These are phyloP conservation scores for Gentiana dahurica DNA, from an alignment of 257 asterid genomes.

Conservation along the genomic window DNA sequence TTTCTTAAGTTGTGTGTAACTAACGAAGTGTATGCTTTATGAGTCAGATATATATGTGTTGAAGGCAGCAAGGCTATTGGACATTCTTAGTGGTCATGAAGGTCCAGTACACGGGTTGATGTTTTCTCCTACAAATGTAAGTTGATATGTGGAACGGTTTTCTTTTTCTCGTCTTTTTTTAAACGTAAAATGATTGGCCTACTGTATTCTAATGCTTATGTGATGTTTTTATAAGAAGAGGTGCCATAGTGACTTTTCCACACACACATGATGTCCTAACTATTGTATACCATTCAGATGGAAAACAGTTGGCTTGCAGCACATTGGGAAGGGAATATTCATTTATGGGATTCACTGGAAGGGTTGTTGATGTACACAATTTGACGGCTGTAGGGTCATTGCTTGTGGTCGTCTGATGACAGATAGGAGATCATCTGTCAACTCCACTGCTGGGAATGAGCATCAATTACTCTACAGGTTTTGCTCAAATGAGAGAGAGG, in stretches of 20 bases:
- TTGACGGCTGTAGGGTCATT: slow-evolving; percentile 95
- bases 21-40: slow-evolving; percentile 5
- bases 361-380: slow-evolving; percentile 78
- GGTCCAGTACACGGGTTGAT: slow-evolving; percentile 97
- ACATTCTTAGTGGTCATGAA: slow-evolving; percentile 93
- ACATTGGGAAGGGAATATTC: slow-evolving; percentile 90
- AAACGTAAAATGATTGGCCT: slow-evolving; percentile 3
- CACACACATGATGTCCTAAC: slow-evolving; percentile 95
- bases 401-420: slow-evolving; percentile 99
- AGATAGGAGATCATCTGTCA: slow-evolving; percentile 90
- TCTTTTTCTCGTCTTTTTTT: background rate
- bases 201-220: slow-evolving; percentile 67
- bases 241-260: slow-evolving; percentile 73
- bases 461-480: slow-evolving; percentile 97
- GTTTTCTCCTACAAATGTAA: slow-evolving; percentile 88
- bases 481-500: too few species aligned
- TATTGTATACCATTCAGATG: slow-evolving; percentile 84
- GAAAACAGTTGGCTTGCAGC: slow-evolving; percentile 92
- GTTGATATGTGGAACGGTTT: slow-evolving; percentile 11
- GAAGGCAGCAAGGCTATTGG: slow-evolving; percentile 91
- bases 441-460: slow-evolving; percentile 79
- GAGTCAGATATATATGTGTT: slow-evolving; percentile 88
- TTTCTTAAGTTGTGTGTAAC: slow-evolving; percentile 20
- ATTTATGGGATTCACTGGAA: slow-evolving; percentile 92
- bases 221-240: slow-evolving; percentile 92